phyloP scores from a whole-genome alignment of 495 filamentous ascomycete species.

The Pseudoneurospora amorphoporcata region DNA sequence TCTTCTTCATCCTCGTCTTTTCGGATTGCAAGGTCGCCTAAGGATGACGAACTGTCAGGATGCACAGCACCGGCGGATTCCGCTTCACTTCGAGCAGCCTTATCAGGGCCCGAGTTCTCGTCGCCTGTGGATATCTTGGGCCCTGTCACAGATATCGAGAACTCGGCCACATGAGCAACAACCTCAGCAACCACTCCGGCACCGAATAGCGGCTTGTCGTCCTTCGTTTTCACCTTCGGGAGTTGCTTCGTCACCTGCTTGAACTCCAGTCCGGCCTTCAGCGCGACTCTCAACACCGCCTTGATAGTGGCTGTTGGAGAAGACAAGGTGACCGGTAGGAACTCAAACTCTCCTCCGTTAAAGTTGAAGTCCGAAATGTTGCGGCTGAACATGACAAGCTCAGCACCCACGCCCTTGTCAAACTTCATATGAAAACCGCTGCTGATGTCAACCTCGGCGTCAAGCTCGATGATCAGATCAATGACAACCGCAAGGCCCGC shows the following conservation, averaged over 20 bases:
- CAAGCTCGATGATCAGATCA: constrained; percentile 38
- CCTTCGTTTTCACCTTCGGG: background rate
- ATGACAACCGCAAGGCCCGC: constrained; percentile 35
- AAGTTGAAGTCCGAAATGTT: constrained; percentile 37
- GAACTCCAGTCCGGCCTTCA: constrained; percentile 35
- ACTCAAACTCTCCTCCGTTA: constrained; percentile 42
- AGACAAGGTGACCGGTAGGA: constrained; percentile 42
- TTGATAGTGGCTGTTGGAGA: constrained; percentile 30
- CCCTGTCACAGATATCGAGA: constrained; percentile 38
- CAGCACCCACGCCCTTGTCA: constrained; percentile 33
- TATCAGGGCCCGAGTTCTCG: background rate
- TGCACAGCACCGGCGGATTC: background rate
- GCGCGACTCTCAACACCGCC: constrained; percentile 35
- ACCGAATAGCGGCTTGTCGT: constrained; percentile 6
- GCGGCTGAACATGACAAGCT: constrained; percentile 33
- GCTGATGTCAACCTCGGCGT: constrained; percentile 37
- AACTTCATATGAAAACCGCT: constrained; percentile 43
- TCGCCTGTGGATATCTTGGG: background rate
- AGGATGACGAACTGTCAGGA: background rate
- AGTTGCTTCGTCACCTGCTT: background rate
- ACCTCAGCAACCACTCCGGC: constrained; percentile 38
- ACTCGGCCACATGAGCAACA: constrained; percentile 43
- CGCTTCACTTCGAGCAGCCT: background rate
- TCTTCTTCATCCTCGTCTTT: constrained; percentile 9
- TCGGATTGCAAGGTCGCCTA: background rate